Conservation (phyloP, 2,329 filamentous ascomycete genomes). For the Fusarium sp. region DNA sequence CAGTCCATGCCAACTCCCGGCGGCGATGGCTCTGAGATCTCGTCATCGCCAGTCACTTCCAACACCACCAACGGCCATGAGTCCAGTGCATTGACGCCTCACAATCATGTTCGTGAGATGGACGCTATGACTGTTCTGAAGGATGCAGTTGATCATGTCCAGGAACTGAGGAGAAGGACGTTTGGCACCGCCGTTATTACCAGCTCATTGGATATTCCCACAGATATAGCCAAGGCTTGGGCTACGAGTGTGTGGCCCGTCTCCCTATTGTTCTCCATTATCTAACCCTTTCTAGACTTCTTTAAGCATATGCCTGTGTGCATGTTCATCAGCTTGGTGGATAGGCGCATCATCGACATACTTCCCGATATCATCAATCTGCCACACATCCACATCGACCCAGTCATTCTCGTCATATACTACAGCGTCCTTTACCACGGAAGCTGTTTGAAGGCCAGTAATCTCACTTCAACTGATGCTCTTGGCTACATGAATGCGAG, state of each 20-base stretch:
- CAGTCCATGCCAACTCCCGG: constrained; percentile 9
- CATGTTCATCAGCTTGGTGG: constrained; percentile 49
- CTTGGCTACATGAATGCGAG: constrained; percentile 44
- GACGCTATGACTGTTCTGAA: constrained; percentile 49
- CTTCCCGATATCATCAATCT: constrained; percentile 50
- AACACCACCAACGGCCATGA: constrained; percentile 14
- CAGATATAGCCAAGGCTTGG: constrained; percentile 49
- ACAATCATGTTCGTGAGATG: constrained; percentile 20
- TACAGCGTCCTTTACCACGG: constrained; percentile 51
- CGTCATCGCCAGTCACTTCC: constrained; percentile 30
- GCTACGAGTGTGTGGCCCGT: constrained; percentile 41
- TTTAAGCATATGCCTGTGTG: constrained; percentile 50
- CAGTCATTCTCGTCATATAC: constrained; percentile 50
- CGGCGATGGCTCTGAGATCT: constrained; percentile 36
- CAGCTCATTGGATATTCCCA: constrained; percentile 45
- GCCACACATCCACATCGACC: constrained; percentile 51
- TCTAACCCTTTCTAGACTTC: constrained; percentile 38
- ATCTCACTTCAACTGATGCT: constrained; percentile 23
- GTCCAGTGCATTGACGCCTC: constrained; percentile 20
- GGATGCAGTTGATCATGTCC: constrained; percentile 50
- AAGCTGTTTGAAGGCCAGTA: constrained; percentile 42
- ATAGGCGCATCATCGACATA: constrained; percentile 48
- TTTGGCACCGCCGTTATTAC: constrained; percentile 44
- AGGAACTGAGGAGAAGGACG: constrained; percentile 43
- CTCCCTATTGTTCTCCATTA: rapidly evolving